A percentile compares a stretch with the other conserved stretches of the same genome.
phyloP scores from a whole-genome alignment of 2,329 filamentous ascomycete species.

The Xylaria sp. region DNA sequence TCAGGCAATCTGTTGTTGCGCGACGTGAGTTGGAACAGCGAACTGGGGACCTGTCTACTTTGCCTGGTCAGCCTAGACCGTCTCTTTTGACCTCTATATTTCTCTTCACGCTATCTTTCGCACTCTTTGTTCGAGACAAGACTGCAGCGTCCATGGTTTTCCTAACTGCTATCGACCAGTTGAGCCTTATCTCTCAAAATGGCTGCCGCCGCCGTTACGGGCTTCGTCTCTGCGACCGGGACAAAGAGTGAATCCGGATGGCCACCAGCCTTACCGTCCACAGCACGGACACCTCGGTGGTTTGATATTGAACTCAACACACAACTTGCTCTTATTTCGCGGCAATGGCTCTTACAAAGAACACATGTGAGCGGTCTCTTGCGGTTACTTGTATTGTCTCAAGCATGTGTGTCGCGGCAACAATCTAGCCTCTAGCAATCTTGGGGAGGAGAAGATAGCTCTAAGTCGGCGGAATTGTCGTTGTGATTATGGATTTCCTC shows the following conservation, averaged over 20 bases:
- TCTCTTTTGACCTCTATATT: constrained; percentile 6
- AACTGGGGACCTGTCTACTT: neutral
- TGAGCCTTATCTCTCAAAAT: constrained; percentile 57
- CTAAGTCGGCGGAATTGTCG: no score
- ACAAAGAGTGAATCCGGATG: constrained; percentile 49
- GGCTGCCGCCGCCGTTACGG: constrained; percentile 58
- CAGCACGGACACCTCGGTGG: constrained; percentile 41
- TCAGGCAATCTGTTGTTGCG: neutral
- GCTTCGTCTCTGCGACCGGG: constrained; percentile 48
- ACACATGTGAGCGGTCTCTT: constrained; percentile 41
- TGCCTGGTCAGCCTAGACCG: constrained; percentile 1
- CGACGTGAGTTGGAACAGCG: neutral
- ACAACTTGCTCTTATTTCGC: constrained; percentile 48
- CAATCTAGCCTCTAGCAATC: neutral
- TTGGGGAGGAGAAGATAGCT: neutral
- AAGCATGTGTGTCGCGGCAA: neutral
- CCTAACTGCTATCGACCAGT: constrained; percentile 48
- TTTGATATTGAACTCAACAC: constrained; percentile 44
- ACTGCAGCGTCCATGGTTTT: constrained; percentile 59
- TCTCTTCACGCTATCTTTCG: constrained; percentile 22
- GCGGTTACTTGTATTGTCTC: constrained; percentile 6
- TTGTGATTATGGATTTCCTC: neutral
- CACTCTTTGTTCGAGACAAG: constrained; percentile 32
- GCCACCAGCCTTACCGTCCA: constrained; percentile 43
- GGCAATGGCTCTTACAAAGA: constrained; percentile 46